These are phyloP conservation scores for Angomonas ambiguus DNA, from an alignment of 208 protist species.

Conservation along the genomic window DNA sequence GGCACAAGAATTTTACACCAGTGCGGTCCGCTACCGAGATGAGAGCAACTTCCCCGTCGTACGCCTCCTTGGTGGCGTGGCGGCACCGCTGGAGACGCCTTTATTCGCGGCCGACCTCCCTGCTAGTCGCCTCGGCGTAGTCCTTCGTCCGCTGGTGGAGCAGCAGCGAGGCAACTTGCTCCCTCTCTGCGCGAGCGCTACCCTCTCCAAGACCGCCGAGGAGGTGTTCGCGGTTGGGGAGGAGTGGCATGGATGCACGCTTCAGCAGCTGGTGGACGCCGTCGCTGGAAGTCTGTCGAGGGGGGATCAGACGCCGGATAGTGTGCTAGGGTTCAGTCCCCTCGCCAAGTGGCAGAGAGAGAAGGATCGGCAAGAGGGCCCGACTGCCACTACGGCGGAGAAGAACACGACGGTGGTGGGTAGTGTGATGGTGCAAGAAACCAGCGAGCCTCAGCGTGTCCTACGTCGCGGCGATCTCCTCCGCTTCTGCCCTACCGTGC, in stretches of 20 bases:
- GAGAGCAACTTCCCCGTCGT: not conserved
- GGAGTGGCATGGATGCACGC: constrained; percentile 27
- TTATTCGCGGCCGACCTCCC: not conserved
- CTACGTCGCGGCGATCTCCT: constrained; percentile 37
- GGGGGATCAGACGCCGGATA: constrained; percentile 14
- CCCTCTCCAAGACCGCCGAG: constrained; percentile 6
- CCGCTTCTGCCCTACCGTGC: constrained; percentile 11
- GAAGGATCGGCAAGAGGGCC: not conserved
- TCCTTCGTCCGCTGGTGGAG: constrained; percentile 5
- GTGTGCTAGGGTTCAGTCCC: constrained; percentile 24
- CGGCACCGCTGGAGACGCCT: not conserved
- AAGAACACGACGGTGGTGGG: not conserved
- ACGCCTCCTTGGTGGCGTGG: not conserved
- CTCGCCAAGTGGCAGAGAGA: constrained; percentile 8
- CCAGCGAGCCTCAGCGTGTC: constrained; percentile 20
- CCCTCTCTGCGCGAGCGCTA: constrained; percentile 7
- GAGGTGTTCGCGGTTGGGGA: constrained; percentile 38
- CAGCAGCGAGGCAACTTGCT: constrained; percentile 19
- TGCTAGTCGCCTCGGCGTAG: constrained; percentile 16
- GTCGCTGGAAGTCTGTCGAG: not conserved
- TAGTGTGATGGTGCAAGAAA: not conserved
- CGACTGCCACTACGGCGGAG: not conserved
- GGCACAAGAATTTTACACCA: constrained; percentile 17
- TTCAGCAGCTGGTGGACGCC: constrained; percentile 24
- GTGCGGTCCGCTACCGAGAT: constrained; percentile 17